Percentiles rank a stretch among this genome's conserved stretches.
phyloP scores from a whole-genome alignment of 2,329 filamentous ascomycete species.

The Periglandula ipomoeae region DNA sequence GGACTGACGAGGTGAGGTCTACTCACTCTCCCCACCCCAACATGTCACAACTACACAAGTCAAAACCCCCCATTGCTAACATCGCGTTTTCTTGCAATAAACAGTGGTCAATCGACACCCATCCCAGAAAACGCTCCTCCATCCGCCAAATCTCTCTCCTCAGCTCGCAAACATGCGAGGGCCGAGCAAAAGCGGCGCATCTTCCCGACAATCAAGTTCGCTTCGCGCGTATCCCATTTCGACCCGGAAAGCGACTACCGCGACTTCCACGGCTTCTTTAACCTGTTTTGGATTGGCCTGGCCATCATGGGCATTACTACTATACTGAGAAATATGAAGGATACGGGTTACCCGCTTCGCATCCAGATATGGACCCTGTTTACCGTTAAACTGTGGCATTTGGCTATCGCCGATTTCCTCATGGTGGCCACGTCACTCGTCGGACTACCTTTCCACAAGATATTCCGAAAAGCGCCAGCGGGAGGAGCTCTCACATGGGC shows the following conservation, averaged over 20 bases:
- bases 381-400: constrained; percentile 78
- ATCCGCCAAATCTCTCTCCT: constrained; percentile 77
- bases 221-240: constrained; percentile 87
- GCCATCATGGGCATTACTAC: constrained; percentile 95
- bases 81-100: too few relatives aligned
- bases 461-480: constrained; percentile 46
- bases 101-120: constrained; percentile 73
- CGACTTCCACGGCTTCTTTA: constrained; percentile 96
- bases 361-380: constrained; percentile 84
- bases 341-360: constrained; percentile 79
- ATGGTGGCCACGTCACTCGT: constrained; percentile 74
- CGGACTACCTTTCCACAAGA: constrained; percentile 62
- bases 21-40: not conserved
- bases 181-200: constrained; percentile 73
- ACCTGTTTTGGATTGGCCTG: constrained; percentile 94
- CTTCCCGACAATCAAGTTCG: constrained; percentile 89
- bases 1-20: constrained; percentile 34
- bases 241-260: constrained; percentile 85
- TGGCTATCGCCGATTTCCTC: constrained; percentile 71
- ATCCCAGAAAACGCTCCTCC: constrained; percentile 86
- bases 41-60: not conserved
- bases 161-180: constrained; percentile 72
- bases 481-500: constrained; percentile 60
- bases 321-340: constrained; percentile 87
- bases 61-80: too few relatives aligned